A percentile compares a stretch with the other conserved stretches of the same genome.
Evolutionary conservation across 768 basidiomycete species (phyloP).

Genomic region (Phanerochaete sordida): DNA sequence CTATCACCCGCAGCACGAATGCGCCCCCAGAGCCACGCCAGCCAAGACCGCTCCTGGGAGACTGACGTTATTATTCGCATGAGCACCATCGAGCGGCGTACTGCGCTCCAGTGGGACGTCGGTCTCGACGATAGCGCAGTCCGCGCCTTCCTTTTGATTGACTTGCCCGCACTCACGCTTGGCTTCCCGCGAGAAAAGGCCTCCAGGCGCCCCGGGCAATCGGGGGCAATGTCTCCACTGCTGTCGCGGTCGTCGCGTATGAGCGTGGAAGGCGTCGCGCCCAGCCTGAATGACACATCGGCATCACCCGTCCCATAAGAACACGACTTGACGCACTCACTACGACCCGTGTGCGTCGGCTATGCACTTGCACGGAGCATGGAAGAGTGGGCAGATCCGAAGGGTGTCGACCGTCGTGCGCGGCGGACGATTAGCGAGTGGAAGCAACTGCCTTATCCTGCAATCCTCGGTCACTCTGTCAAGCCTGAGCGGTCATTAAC

Average conservation of each 20-base stretch:
- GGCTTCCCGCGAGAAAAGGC: background rate
- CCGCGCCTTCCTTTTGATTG: background rate
- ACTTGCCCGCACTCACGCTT: background rate
- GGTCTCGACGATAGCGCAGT: background rate
- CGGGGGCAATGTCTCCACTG: background rate
- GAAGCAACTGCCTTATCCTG: background rate
- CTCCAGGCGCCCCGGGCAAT: slow-evolving; percentile 1
- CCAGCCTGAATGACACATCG: background rate
- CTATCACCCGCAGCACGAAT: background rate
- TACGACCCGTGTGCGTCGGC: background rate
- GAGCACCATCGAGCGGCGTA: background rate
- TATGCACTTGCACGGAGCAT: background rate
- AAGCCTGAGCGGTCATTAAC: background rate
- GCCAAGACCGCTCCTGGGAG: background rate
- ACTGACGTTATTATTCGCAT: background rate
- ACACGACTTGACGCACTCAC: background rate
- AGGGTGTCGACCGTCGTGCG: background rate
- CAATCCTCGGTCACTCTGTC: background rate
- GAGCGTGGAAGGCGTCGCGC: background rate
- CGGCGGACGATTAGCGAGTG: background rate
- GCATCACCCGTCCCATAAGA: background rate
- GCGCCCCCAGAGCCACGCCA: background rate
- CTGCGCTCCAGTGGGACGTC: background rate
- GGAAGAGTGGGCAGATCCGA: background rate
- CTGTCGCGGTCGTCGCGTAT: background rate